phyloP scores from a whole-genome alignment of 768 basidiomycete species.

The Rhizopogon roseolus region DNA sequence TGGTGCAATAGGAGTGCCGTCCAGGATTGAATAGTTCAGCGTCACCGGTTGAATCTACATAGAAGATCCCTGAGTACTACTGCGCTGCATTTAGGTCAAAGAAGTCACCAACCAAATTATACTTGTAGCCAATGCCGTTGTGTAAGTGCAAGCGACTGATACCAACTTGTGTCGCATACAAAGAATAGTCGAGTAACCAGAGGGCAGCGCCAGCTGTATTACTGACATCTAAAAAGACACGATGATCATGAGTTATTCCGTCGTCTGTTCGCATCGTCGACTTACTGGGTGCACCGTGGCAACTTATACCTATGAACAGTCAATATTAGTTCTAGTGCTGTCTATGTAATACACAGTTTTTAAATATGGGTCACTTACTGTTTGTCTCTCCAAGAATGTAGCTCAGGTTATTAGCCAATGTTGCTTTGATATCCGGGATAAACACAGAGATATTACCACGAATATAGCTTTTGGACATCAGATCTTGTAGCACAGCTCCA shows the following conservation, averaged over 20 bases:
- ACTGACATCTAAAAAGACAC: conserved; percentile 43
- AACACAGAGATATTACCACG: conserved; percentile 53
- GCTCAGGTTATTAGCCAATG: conserved; percentile 38
- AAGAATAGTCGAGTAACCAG: conserved; percentile 62
- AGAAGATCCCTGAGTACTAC: background rate
- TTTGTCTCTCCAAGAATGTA: conserved; percentile 66
- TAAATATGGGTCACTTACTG: conserved; percentile 36
- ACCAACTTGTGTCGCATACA: conserved; percentile 54
- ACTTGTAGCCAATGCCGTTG: conserved; percentile 67
- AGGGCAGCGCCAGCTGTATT: conserved; percentile 68
- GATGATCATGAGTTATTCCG: background rate
- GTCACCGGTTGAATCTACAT: conserved; percentile 58
- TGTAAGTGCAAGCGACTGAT: conserved; percentile 58
- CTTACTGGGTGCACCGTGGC: conserved; percentile 31
- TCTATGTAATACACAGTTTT: background rate
- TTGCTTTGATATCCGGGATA: conserved; percentile 48
- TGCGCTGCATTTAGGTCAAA: no score
- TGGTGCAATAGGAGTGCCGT: conserved; percentile 49
- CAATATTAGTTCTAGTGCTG: background rate
- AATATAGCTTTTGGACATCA: conserved; percentile 60
- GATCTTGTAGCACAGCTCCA: conserved; percentile 48
- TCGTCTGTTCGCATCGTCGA: background rate
- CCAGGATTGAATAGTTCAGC: conserved; percentile 51
- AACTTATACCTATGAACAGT: conserved; percentile 22
- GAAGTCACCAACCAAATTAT: conserved; percentile 44